Base-by-base conservation (phyloP, 768 basidiomycete genomes). In the Lactarius trivialis region DNA sequence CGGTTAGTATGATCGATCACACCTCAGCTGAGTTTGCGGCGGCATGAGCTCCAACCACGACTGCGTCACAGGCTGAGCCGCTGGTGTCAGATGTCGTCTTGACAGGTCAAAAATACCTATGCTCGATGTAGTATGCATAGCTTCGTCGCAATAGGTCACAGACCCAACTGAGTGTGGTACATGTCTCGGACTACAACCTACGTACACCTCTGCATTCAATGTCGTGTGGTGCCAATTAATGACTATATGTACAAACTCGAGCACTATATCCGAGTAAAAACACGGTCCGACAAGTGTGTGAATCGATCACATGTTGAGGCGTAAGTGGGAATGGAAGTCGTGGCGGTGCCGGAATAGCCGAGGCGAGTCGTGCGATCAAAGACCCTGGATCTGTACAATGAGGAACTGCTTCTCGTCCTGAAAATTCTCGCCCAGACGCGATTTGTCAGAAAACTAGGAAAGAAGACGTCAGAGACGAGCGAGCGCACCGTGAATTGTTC, bases 381-480 rank as follows among this genome's bases (percentile, higher is more conserved):
- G 82, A 59, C 77, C 80, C 75, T 92, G 88, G 63, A 93, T 96
- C 76, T 98, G 94, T 33, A 85, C 86, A 67, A 98, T 92, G 69
- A 97, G 81, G 78, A 96, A 98, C 68, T 93, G 91, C 72, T 98
- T 98, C 82, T 98, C 94, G 73, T 98, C 85, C 85, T 85, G 67
- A 21, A 19, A 26, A 37, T 17, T 39, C 28, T 39, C 33, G 49
- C 19, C 21, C 17, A 45, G 50, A 55, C 45, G 30, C 30, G 59
- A 53, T 28, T n/a, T 12, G 45, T 61, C 57, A 41, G 64, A 32
- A 53, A 50, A 63, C 53, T 63, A n/a, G 14, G 7, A 19, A 36
- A 34, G 53, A 60, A 32, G 37, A 9, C 0, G 30, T 56, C 28
- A 24, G 26, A 58, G 48, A 50, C 5, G 24, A 30, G 32, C 14